Percentiles rank a stretch among this genome's conserved stretches.
phyloP scores from a whole-genome alignment of 2,329 filamentous ascomycete species.

The Meredithiella fracta region DNA sequence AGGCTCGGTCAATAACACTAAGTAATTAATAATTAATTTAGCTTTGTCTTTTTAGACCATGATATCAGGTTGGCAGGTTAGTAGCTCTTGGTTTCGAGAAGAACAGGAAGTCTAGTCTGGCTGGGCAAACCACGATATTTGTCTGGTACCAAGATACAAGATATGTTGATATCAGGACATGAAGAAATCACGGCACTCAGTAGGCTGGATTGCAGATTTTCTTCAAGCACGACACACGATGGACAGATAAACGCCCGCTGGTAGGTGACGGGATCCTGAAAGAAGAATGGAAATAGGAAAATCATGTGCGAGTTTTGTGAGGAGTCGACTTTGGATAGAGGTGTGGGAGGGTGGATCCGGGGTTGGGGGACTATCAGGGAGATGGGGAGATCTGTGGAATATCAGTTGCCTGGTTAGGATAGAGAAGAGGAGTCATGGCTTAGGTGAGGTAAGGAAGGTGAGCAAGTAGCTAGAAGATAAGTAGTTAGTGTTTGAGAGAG shows the following conservation, averaged over 20 bases:
- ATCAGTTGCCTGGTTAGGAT: too few species aligned
- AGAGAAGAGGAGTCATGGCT: too few species aligned
- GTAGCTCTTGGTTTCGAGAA: too few species aligned
- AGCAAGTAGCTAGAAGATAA: too few species aligned
- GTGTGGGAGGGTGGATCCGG: neutral
- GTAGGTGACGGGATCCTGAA: neutral
- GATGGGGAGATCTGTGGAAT: too few species aligned
- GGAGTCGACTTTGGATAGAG: neutral
- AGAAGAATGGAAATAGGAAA: neutral
- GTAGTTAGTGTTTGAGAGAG: too few species aligned
- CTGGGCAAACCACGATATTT: too few species aligned
- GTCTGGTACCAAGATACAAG: too few species aligned
- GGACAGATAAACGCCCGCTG: neutral
- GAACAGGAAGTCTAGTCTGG: too few species aligned
- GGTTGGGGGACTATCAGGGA: neutral
- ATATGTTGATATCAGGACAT: neutral
- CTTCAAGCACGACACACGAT: neutral
- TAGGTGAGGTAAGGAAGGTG: too few species aligned
- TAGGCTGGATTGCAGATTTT: neutral
- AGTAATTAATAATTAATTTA: too few species aligned
- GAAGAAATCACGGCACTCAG: neutral
- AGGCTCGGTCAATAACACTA: neutral
- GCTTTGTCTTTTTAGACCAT: neutral
- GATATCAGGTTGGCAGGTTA: neutral
- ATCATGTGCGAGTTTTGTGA: neutral